phyloP scores from a whole-genome alignment of 371 early-diverging fungal genomes.

The Mucor saturninus region DNA sequence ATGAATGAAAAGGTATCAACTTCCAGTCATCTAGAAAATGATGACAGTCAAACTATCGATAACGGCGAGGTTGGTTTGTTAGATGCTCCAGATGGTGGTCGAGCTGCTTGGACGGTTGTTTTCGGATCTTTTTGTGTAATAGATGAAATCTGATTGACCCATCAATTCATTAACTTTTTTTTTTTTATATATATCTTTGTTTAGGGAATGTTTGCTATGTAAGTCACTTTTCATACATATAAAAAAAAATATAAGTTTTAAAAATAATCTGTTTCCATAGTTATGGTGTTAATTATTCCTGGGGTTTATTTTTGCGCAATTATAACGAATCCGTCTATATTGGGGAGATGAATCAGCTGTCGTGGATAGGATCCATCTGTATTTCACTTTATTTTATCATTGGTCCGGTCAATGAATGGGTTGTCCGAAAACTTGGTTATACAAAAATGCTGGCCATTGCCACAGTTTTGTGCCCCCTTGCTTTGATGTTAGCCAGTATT shows the following conservation, averaged over 20 bases:
- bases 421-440: slow-evolving; percentile 60
- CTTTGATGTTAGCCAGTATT: slow-evolving; percentile 67
- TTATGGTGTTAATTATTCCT: slow-evolving; percentile 47
- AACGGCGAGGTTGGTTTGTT: slow-evolving; percentile 20
- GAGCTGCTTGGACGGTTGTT: slow-evolving; percentile 35
- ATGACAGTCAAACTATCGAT: not conserved
- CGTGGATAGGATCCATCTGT: slow-evolving; percentile 52
- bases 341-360: slow-evolving; percentile 35
- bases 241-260: not conserved
- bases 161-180: not conserved
- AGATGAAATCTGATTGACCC: not conserved
- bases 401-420: slow-evolving; percentile 47
- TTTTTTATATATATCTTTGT: not conserved
- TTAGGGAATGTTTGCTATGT: slow-evolving; percentile 46
- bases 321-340: slow-evolving; percentile 37
- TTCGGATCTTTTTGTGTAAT: slow-evolving; percentile 44
- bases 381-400: slow-evolving; percentile 42
- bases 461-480: slow-evolving; percentile 54
- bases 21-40: not conserved
- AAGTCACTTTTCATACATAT: slow-evolving; percentile 7
- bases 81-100: slow-evolving; percentile 40
- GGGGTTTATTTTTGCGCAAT: slow-evolving; percentile 41
- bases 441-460: slow-evolving; percentile 56
- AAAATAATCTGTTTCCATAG: slow-evolving; percentile 17
- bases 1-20: too few relatives aligned